A percentile compares a stretch with the other conserved stretches of the same genome.
phyloP scores from a whole-genome alignment of 352 stramenopile species.

The Phytophthora citricola region DNA sequence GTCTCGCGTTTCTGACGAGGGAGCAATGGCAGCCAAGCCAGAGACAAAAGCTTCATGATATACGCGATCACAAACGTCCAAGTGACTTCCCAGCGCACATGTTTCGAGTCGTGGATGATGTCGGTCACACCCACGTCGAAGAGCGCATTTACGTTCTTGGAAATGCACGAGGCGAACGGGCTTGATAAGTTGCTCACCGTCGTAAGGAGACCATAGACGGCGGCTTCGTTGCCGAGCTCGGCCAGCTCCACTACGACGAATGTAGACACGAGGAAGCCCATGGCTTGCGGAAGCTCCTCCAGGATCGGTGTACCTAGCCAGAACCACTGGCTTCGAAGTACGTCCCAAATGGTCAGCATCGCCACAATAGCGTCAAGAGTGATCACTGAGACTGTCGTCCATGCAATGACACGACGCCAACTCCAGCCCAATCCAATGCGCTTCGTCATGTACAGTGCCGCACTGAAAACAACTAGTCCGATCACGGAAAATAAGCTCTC shows the following conservation, averaged over 20 bases:
- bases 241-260: conserved; percentile 70
- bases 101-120: conserved; percentile 44
- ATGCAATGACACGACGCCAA: conserved; percentile 53
- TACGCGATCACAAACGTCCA: conserved; percentile 56
- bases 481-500: conserved; percentile 40
- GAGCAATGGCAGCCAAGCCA: conserved; percentile 60
- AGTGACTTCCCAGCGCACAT: conserved; percentile 44
- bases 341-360: conserved; percentile 53
- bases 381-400: conserved; percentile 46
- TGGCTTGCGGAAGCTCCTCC: conserved; percentile 51
- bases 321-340: conserved; percentile 69
- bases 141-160: conserved; percentile 46
- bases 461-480: conserved; percentile 42
- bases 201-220: conserved; percentile 64
- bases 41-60: conserved; percentile 52
- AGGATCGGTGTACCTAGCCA: conserved; percentile 63
- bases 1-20: conserved; percentile 67
- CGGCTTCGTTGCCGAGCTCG: conserved; percentile 58
- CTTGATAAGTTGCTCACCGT: conserved; percentile 55
- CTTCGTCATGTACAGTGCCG: conserved; percentile 46
- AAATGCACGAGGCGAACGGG: conserved; percentile 51
- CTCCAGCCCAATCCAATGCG: conserved; percentile 55
- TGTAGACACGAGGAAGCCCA: conserved; percentile 61
- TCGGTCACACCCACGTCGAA: conserved; percentile 46
- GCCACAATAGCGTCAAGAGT: conserved; percentile 46